Evolutionary conservation across 2,329 filamentous ascomycete genomes (phyloP), one percentile per base, ranked within the genome.

Genomic region (Penicillium sp.): DNA sequence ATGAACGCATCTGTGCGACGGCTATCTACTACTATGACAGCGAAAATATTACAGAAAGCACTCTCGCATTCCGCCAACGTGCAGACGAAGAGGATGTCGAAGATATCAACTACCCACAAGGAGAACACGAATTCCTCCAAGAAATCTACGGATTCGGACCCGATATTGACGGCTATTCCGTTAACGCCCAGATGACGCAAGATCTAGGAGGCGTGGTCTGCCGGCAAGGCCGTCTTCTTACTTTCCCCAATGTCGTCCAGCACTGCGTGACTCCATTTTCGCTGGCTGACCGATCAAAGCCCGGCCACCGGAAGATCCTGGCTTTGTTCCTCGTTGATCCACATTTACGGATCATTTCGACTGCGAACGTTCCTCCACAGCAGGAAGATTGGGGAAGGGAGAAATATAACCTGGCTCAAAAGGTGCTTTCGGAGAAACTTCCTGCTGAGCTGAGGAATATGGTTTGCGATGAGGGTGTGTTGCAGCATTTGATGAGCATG

Each of bases 1-100:
- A 88, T 63, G 86, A 88, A 66, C 80, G 80, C 57, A 88, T 89
- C 31, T 79, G 78, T 56, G 84, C 84, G 0, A 86, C 84, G 0
- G 82, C 85, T 0, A 73, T 89, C 2, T 88, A 85, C 73, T 88
- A 88, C 70, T 84, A 85, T 61, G 83, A 86, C 61, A 74, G 70
- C 52, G 79, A 86, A 1, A 89, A 89, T 68, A 80, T 87, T 48
- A 83, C 82, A 0, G 74, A 81, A 1, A 80, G 75, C 56, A 68
- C 67, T 3, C 74, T 88, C 0, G 70, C 71, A 0, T 85, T 87
- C 63, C 78, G 75, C 6, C 79, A 79, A 5, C 55, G 60, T 0
- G 64, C 74, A 19, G 19, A 46, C 10, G 39, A 3, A 66, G 77
- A 43, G 19, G 47, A 5, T 72, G 76, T 60, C 58, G 68, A 26